phyloP scores from a whole-genome alignment of 768 basidiomycete species.

The Tephrocybe sp. region DNA sequence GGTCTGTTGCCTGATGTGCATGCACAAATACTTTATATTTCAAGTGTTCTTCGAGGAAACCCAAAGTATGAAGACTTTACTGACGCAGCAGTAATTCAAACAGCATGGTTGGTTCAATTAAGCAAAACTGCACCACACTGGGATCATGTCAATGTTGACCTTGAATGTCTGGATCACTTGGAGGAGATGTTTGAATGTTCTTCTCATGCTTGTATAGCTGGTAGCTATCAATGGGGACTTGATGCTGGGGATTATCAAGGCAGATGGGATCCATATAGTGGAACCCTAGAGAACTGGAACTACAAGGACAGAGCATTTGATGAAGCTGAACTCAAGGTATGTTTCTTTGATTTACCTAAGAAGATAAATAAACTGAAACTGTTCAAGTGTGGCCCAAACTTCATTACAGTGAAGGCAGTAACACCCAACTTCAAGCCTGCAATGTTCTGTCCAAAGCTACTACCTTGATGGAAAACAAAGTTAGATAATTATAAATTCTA shows the following conservation, averaged over 20 bases:
- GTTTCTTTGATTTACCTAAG: no score
- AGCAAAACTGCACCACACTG: background rate
- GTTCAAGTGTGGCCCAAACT: no score
- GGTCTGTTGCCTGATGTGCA: slow-evolving; percentile 3
- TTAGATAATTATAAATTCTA: no score
- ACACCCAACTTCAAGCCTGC: no score
- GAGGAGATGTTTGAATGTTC: slow-evolving; percentile 28
- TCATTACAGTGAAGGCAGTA: no score
- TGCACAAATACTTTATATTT: slow-evolving; percentile 19
- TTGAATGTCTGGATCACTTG: slow-evolving; percentile 17
- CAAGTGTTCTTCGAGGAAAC: slow-evolving; percentile 3
- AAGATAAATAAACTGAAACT: no score
- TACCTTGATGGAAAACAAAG: no score
- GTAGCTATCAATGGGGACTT: background rate
- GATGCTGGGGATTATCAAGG: background rate
- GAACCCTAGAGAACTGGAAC: no score
- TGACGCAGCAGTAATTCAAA: background rate
- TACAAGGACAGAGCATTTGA: no score
- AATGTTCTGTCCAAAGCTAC: no score
- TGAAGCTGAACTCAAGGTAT: no score
- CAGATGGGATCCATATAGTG: background rate
- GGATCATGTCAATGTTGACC: slow-evolving; percentile 23
- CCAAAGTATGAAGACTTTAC: background rate
- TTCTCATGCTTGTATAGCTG: slow-evolving; percentile 11
- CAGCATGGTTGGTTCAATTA: slow-evolving; percentile 2